Conservation (phyloP, 1,139 yeast species). For the Blastobotrys capitulatus region DNA sequence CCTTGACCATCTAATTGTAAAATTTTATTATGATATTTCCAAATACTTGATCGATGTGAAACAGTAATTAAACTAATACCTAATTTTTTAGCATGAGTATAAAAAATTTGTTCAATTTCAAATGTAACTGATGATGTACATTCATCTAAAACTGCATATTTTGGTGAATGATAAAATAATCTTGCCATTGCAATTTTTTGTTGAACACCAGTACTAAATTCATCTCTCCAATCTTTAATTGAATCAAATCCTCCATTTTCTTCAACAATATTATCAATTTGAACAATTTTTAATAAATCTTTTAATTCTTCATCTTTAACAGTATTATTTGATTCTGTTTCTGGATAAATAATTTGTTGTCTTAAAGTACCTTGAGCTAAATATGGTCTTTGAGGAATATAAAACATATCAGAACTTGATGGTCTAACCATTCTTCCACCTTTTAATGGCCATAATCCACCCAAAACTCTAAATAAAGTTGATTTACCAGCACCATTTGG, state of each 20-base stretch:
- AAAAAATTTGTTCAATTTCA: conserved; percentile 87
- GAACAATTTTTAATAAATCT: conserved; percentile 48
- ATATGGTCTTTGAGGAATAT: conserved; percentile 90
- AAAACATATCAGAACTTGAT: conserved; percentile 63
- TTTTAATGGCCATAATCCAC: conserved; percentile 87
- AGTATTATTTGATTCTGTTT: conserved; percentile 55
- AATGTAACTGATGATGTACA: conserved; percentile 93
- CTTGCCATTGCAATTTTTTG: conserved; percentile 93
- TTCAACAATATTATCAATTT: conserved; percentile 34
- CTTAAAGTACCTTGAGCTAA: conserved; percentile 68
- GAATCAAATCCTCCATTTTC: conserved; percentile 56
- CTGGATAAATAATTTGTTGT: conserved; percentile 88
- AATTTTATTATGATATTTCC: conserved; percentile 85
- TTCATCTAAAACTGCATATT: conserved; percentile 91
- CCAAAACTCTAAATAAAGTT: conserved; percentile 80
- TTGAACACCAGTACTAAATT: conserved; percentile 85
- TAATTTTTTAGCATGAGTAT: conserved; percentile 70
- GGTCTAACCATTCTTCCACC: conserved; percentile 63
- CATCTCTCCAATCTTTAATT: conserved; percentile 81
- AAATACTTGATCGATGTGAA: conserved; percentile 84
- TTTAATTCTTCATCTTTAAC: conserved; percentile 58
- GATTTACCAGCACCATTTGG: conserved; percentile 97
- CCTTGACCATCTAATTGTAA: conserved; percentile 85
- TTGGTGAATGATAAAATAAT: conserved; percentile 83
- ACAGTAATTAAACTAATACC: conserved; percentile 85